A percentile compares a stretch with the other conserved stretches of the same genome.
Conservation (phyloP, 2,329 filamentous ascomycete species). For the Pseudogymnoascus sp. region DNA sequence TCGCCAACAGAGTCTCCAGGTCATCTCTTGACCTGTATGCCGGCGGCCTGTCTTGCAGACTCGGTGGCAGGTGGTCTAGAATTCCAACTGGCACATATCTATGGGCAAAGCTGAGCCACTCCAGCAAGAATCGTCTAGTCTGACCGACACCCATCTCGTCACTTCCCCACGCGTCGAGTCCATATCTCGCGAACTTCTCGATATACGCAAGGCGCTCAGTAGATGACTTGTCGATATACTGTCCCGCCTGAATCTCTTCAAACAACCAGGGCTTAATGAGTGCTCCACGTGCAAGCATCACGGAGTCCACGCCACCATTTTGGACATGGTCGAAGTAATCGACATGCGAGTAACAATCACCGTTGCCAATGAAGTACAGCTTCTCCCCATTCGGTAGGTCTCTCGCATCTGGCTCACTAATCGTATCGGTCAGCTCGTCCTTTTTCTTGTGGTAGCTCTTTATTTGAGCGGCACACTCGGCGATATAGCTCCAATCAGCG, state of each 20-base stretch:
- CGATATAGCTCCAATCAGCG: conserved; percentile 95
- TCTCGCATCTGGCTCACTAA: conserved; percentile 66
- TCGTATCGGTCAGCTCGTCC: conserved; percentile 64
- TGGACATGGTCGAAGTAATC: conserved; percentile 77
- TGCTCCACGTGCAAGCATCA: conserved; percentile 95
- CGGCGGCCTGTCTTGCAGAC: conserved; percentile 81
- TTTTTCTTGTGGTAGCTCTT: conserved; percentile 66
- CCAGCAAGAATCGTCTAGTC: conserved; percentile 84
- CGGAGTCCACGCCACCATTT: conserved; percentile 74
- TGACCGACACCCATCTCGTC: conserved; percentile 90
- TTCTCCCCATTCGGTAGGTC: conserved; percentile 59
- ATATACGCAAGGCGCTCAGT: conserved; percentile 77
- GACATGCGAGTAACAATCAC: conserved; percentile 87
- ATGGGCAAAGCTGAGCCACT: conserved; percentile 91
- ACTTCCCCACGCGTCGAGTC: conserved; percentile 88
- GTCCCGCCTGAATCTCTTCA: conserved; percentile 84
- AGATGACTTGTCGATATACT: conserved; percentile 93
- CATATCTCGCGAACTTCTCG: conserved; percentile 83
- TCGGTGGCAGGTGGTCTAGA: conserved; percentile 79
- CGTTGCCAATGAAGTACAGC: conserved; percentile 91
- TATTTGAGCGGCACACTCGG: conserved; percentile 78
- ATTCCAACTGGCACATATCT: conserved; percentile 87
- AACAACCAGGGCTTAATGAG: conserved; percentile 98
- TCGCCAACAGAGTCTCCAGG: conserved; percentile 85
- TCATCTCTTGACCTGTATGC: conserved; percentile 79